A percentile compares a stretch with the other conserved stretches of the same genome.
Evolutionary conservation across 495 filamentous ascomycete species (phyloP).

Genomic region (Penicillium canariense): DNA sequence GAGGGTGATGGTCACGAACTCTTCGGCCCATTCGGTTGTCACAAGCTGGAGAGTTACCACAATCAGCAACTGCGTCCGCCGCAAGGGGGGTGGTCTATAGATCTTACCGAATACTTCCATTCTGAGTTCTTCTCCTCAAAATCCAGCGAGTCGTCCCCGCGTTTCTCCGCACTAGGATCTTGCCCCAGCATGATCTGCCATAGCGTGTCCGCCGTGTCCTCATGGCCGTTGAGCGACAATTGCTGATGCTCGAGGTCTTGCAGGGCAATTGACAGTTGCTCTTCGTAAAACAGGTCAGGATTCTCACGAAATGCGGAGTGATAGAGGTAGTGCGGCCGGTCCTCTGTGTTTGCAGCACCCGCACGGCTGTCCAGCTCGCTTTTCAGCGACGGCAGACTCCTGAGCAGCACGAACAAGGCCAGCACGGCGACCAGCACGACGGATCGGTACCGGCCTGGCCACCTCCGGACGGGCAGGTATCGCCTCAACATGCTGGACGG

Average conservation of each 20-base stretch:
- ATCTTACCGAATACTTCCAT: conserved; percentile 35
- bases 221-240: conserved; percentile 4
- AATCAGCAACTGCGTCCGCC: neutral
- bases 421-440: conserved; percentile 10
- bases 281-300: conserved; percentile 33
- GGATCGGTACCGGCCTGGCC: conserved; percentile 6
- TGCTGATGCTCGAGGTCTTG: conserved; percentile 23
- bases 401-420: conserved; percentile 7
- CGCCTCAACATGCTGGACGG: conserved; percentile 15
- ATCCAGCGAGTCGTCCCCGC: conserved; percentile 26
- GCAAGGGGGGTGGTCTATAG: neutral
- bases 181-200: conserved; percentile 38
- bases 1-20: conserved; percentile 29
- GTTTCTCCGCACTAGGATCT: conserved; percentile 3
- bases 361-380: neutral
- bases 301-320: conserved; percentile 31
- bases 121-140: conserved; percentile 32
- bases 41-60: conserved; percentile 21
- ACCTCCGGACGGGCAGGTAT: neutral
- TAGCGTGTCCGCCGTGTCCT: conserved; percentile 21
- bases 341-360: conserved; percentile 12
- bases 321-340: conserved; percentile 30
- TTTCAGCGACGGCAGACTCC: conserved; percentile 4
- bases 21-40: conserved; percentile 27
- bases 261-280: conserved; percentile 24